Base-by-base conservation (phyloP, 2,329 filamentous ascomycete species). In the Monilinia fructicola region DNA sequence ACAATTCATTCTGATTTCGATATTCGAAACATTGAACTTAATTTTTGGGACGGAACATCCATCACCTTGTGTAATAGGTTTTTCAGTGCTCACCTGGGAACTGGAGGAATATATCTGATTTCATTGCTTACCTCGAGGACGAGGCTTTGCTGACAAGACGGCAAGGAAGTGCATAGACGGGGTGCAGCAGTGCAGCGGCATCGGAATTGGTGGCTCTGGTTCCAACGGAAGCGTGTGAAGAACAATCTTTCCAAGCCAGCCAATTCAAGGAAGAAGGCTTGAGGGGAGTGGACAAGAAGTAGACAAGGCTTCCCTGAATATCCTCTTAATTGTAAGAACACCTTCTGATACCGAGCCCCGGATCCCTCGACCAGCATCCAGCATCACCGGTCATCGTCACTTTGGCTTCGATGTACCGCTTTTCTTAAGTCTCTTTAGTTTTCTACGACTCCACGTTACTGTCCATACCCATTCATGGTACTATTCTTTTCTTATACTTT, bases 301-400 rank as follows among this genome's bases (percentile, higher is more conserved):
- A 52, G 55, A 53, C 64, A 54, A 60, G 55, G 46, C 46, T 65
- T 60, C 53, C 31, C 21, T 21, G 42, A 46, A 23, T n/a, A 61
- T 35, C 26, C 26, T 18, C 11, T 46, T 28, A 14, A 42, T 23
- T 61, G 64, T 65, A 65, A 65, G 64, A 65, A 46, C 28, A 48
- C 18, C 56, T 65, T 65, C 38, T 12, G 54, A 42, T 42, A 58
- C 46, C 46, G 35, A 65, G 7, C 35, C 44, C 26, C 35, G 12
- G 14, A 53, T 5, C 46, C 38, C 14, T 60, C 12, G 23, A 52
- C 26, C 14, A 31, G 21, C 54, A 65, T 53, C 10, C 7, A 35
- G 6, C 26, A 3, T 46, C 14, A 18, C 16, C 28, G 23, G 31
- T 46, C 26, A 42, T 38, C 40, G 28, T 21, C n/a, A 14, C 9